Evolutionary conservation across 129 eudicot genomes (phyloP).

Genomic region (Artemisia argyi): DNA sequence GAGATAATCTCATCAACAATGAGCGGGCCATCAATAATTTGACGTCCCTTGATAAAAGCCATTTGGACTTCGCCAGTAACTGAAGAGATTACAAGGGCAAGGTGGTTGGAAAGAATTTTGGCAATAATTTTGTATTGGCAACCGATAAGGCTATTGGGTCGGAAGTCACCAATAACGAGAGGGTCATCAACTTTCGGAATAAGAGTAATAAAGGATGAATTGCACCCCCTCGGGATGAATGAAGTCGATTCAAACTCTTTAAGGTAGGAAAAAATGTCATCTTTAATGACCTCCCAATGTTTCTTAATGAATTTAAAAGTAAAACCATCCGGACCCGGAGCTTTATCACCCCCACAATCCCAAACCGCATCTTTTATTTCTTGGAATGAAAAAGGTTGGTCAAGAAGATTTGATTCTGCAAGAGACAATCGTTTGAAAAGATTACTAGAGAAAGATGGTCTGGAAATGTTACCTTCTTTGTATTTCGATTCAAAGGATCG

Average conservation of each 20-base stretch:
- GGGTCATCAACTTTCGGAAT: neutral
- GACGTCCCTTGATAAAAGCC: too few relatives aligned
- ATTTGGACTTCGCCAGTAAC: too few relatives aligned
- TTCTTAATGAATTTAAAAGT: neutral
- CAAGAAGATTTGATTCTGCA: neutral
- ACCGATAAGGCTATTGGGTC: too few relatives aligned
- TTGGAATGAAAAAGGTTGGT: neutral
- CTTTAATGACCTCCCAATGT: neutral
- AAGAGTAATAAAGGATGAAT: neutral
- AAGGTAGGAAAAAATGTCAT: neutral
- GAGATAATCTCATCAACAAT: too few relatives aligned
- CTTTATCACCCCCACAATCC: neutral
- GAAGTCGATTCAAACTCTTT: neutral
- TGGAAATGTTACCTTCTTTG: neutral
- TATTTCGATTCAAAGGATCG: neutral
- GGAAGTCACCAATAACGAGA: too few relatives aligned
- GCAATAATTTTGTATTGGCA: too few relatives aligned
- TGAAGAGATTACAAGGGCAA: too few relatives aligned
- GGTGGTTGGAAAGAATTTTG: too few relatives aligned
- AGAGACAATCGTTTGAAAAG: neutral
- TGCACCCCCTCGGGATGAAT: neutral
- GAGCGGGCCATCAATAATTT: too few relatives aligned
- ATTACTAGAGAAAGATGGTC: neutral
- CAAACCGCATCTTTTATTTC: neutral
- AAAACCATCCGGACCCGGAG: neutral